These are phyloP conservation scores for Apiotrichum mycotoxinovorans DNA, from an alignment of 1,284 basidiomycete species.

Conservation along the genomic window DNA sequence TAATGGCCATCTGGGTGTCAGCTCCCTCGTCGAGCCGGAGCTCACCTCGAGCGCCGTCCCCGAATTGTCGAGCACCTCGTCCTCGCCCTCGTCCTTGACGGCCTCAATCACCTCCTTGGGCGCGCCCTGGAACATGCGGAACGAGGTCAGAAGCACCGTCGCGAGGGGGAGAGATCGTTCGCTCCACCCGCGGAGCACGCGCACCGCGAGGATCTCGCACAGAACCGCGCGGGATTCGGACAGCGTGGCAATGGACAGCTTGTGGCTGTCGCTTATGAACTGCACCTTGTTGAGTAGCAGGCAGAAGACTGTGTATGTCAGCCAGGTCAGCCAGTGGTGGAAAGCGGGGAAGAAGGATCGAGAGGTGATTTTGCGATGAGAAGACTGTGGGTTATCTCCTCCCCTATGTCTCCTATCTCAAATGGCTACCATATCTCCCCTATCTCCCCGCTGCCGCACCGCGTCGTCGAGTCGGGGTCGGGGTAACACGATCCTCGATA, in stretches of 20 bases:
- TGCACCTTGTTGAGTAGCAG: constrained; percentile 83
- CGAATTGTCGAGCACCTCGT: constrained; percentile 66
- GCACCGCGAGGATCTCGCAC: constrained; percentile 84
- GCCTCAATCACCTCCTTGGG: constrained; percentile 60
- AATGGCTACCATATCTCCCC: too few species aligned
- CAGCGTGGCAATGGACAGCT: constrained; percentile 56
- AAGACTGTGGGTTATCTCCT: too few species aligned
- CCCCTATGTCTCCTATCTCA: too few species aligned
- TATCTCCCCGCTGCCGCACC: too few species aligned
- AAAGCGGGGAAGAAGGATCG: too few species aligned
- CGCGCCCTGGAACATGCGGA: constrained; percentile 82
- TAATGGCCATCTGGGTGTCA: constrained; percentile 64
- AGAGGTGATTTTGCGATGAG: too few species aligned
- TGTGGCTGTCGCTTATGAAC: constrained; percentile 68
- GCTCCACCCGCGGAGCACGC: constrained; percentile 72
- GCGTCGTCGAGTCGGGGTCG: too few species aligned
- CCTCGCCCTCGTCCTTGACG: constrained; percentile 64
- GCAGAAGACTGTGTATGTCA: constrained; percentile 68
- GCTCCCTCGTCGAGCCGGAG: not conserved
- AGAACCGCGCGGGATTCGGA: constrained; percentile 71
- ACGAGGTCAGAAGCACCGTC: constrained; percentile 75
- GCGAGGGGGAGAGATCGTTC: constrained; percentile 72
- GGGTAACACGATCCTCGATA: too few species aligned
- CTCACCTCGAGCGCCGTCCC: constrained; percentile 76
- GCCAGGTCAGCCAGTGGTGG: constrained; percentile 53